These are phyloP conservation scores for Penicillium nordicum DNA, from an alignment of 2,329 filamentous ascomycete genomes.

Conservation along the genomic window DNA sequence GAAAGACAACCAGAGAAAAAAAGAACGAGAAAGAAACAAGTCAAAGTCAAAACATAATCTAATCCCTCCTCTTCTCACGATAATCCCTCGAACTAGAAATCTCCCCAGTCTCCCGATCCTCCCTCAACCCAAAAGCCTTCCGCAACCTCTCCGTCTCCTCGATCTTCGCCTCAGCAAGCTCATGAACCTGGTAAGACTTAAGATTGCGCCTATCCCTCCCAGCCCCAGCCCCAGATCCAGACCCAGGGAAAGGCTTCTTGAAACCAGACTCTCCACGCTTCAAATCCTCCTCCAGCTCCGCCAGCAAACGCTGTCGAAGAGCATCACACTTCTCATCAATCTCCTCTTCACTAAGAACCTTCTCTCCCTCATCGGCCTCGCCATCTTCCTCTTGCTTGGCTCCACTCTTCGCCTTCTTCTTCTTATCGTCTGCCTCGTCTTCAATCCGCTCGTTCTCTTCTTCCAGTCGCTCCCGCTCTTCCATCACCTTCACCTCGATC, in stretches of 20 bases:
- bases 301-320: conserved; percentile 61
- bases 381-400: conserved; percentile 6
- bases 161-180: conserved; percentile 93
- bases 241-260: conserved; percentile 24
- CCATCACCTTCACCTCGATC: conserved; percentile 90
- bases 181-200: conserved; percentile 93
- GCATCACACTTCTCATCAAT: conserved; percentile 74
- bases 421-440: conserved; percentile 62
- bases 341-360: conserved; percentile 50
- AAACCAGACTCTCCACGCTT: conserved; percentile 7
- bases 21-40: not conserved
- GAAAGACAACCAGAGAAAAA: not conserved
- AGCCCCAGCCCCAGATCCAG: conserved; percentile 5
- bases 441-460: conserved; percentile 64
- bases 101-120: conserved; percentile 82
- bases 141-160: conserved; percentile 87
- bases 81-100: conserved; percentile 25
- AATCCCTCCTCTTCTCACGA: conserved; percentile 18
- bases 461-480: conserved; percentile 84
- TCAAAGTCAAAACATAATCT: not conserved
- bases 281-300: conserved; percentile 50
- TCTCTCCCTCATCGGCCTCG: conserved; percentile 11
- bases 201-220: conserved; percentile 51
- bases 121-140: conserved; percentile 80
- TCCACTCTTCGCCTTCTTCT: conserved; percentile 73